These are phyloP conservation scores for Cadophora sp. DNA, from an alignment of 2,329 filamentous ascomycete genomes.

Conservation along the genomic window DNA sequence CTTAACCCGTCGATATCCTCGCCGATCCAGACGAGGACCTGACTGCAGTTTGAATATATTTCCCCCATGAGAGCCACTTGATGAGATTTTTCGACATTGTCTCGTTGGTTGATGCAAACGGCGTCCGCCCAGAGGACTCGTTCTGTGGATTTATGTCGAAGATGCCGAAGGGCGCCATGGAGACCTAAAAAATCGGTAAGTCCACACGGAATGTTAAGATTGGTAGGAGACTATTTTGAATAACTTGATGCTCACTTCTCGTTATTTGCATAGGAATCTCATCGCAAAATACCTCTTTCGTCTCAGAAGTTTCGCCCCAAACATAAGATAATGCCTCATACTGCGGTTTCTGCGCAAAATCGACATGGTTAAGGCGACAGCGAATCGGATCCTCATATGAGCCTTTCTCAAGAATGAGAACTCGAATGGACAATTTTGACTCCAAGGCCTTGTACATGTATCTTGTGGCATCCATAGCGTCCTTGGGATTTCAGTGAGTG, in stretches of 20 bases:
- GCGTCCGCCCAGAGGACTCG: neutral
- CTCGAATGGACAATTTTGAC: neutral
- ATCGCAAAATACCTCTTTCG: neutral
- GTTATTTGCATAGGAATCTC: neutral
- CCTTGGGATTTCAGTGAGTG: neutral
- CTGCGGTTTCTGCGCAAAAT: neutral
- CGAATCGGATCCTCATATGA: neutral
- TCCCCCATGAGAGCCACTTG: neutral
- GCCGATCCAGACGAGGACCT: neutral
- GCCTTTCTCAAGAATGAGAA: neutral
- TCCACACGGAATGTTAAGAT: no score
- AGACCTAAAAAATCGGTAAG: neutral
- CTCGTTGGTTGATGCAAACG: neutral
- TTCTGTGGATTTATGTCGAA: neutral
- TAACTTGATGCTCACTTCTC: no score
- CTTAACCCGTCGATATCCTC: neutral
- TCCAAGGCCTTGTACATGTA: neutral
- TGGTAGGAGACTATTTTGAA: no score
- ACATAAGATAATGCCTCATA: slow-evolving; percentile 3
- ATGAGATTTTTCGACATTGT: neutral
- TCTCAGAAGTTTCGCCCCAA: neutral
- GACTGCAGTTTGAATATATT: neutral
- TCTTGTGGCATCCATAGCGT: no score
- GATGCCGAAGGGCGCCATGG: neutral
- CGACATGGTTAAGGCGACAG: neutral